Evolutionary conservation across 768 basidiomycete species (phyloP).

Genomic region (Agaricus sinodeliciosus): DNA sequence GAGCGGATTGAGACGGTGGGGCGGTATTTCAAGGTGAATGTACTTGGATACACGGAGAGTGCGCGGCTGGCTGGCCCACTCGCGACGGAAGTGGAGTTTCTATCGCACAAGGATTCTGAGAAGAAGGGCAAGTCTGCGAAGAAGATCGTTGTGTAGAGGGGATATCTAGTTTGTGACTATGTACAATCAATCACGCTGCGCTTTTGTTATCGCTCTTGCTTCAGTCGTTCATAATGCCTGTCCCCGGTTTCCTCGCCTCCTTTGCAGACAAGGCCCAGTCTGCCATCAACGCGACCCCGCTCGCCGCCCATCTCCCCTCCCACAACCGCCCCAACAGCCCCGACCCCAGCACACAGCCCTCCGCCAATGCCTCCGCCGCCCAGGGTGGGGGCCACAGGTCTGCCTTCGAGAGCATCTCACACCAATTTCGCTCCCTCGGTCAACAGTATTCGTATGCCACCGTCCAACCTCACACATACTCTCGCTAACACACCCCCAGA

Average conservation of each 20-base stretch:
- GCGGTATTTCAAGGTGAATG: slow-evolving; percentile 84
- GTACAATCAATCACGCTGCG: slow-evolving; percentile 14
- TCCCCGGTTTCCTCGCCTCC: slow-evolving; percentile 56
- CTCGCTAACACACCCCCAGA: slow-evolving; percentile 22
- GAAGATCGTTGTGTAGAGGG: slow-evolving; percentile 62
- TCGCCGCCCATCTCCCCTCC: slow-evolving; percentile 47
- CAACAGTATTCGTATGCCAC: slow-evolving; percentile 66
- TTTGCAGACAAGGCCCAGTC: slow-evolving; percentile 74
- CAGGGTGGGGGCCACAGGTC: slow-evolving; percentile 38
- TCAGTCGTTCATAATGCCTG: slow-evolving; percentile 37
- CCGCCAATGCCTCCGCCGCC: slow-evolving; percentile 36
- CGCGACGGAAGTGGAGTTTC: slow-evolving; percentile 91
- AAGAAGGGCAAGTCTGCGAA: slow-evolving; percentile 83
- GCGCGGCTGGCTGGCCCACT: slow-evolving; percentile 78
- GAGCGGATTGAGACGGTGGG: slow-evolving; percentile 83
- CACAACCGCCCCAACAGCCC: slow-evolving; percentile 27
- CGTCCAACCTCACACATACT: slow-evolving; percentile 7
- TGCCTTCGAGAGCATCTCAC: slow-evolving; percentile 56
- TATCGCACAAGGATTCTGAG: slow-evolving; percentile 93
- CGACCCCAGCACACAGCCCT: slow-evolving; percentile 29
- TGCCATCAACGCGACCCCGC: slow-evolving; percentile 56
- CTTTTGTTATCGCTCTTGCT: slow-evolving; percentile 13
- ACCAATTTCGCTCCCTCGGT: slow-evolving; percentile 66
- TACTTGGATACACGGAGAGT: slow-evolving; percentile 75
- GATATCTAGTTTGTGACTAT: slow-evolving; percentile 20